Percentiles rank a stretch among this genome's conserved stretches.
phyloP scores from a whole-genome alignment of 108 stramenopile genomes.

The Cyclotella baltica region DNA sequence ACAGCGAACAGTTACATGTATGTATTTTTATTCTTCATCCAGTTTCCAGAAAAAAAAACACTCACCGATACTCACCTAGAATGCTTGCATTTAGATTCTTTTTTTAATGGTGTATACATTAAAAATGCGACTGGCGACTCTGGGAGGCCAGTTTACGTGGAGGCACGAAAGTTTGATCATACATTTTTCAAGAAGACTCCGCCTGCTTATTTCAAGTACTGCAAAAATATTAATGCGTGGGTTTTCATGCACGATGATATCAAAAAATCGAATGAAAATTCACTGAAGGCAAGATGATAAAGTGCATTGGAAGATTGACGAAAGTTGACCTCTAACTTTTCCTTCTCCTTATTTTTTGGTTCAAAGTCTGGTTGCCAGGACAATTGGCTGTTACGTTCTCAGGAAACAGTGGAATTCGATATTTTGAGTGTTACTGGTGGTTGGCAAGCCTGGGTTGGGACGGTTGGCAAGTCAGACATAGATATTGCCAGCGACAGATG shows the following conservation, averaged over 20 bases:
- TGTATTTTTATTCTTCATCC: too few relatives aligned
- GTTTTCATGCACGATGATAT: conserved; percentile 30
- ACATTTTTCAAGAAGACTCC: too few relatives aligned
- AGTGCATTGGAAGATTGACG: background rate
- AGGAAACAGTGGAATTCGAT: background rate
- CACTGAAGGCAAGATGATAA: background rate
- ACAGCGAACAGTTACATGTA: too few relatives aligned
- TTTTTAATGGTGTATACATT: conserved; percentile 11
- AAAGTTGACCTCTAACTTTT: background rate
- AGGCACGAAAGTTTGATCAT: background rate
- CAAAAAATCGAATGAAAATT: conserved; percentile 17
- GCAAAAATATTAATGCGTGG: conserved; percentile 10
- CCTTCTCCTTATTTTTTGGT: background rate
- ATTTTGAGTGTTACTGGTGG: background rate
- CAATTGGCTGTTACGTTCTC: too few relatives aligned
- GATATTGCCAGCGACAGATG: background rate
- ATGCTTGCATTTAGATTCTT: conserved; percentile 3
- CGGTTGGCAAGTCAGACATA: background rate
- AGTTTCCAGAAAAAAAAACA: too few relatives aligned
- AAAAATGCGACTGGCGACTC: background rate
- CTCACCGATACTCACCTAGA: too few relatives aligned
- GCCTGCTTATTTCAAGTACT: too few relatives aligned
- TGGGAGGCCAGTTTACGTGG: conserved; percentile 11
- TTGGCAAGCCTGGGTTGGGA: background rate
- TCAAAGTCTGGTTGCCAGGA: background rate